A percentile compares a stretch with the other conserved stretches of the same genome.
phyloP scores from a whole-genome alignment of 1,284 basidiomycete species.

The Flammula alnicola region DNA sequence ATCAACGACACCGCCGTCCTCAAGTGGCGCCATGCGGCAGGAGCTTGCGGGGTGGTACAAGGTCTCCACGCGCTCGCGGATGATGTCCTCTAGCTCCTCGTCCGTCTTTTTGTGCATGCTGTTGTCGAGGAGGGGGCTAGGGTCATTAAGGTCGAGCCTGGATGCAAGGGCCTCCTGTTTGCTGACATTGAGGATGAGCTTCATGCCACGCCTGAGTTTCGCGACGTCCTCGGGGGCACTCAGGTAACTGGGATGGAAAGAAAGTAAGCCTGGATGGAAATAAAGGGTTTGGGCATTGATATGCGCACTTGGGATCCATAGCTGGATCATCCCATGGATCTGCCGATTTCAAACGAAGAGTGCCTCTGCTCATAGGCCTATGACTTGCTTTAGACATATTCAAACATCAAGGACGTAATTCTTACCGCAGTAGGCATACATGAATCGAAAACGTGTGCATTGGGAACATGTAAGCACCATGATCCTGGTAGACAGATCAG shows the following conservation, averaged over 20 bases:
- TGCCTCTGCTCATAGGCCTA: constrained; percentile 46
- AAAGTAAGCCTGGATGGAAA: no score
- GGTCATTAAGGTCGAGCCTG: constrained; percentile 48
- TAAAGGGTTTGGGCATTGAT: no score
- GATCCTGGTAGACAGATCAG: constrained; percentile 25
- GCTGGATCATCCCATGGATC: constrained; percentile 46
- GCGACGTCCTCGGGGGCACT: constrained; percentile 58
- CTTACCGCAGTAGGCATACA: constrained; percentile 41
- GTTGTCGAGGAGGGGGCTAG: constrained; percentile 49
- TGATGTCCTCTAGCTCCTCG: constrained; percentile 43
- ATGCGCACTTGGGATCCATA: constrained; percentile 49
- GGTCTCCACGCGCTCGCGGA: constrained; percentile 29
- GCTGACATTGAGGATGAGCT: constrained; percentile 53
- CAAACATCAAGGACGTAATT: neutral
- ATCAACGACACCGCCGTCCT: constrained; percentile 39
- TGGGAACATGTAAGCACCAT: constrained; percentile 40
- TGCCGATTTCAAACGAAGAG: constrained; percentile 41
- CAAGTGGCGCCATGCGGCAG: constrained; percentile 32
- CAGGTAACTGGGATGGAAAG: constrained; percentile 68
- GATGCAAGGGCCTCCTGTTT: constrained; percentile 54
- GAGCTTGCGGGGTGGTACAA: constrained; percentile 33
- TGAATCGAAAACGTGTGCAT: constrained; percentile 46
- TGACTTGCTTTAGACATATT: neutral
- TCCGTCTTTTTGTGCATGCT: constrained; percentile 43
- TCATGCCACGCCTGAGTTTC: constrained; percentile 58